Evolutionary conservation across 1,284 basidiomycete species (phyloP), one percentile per base, ranked within the genome.

Genomic region (Pseudomicrostroma phylloplanum): DNA sequence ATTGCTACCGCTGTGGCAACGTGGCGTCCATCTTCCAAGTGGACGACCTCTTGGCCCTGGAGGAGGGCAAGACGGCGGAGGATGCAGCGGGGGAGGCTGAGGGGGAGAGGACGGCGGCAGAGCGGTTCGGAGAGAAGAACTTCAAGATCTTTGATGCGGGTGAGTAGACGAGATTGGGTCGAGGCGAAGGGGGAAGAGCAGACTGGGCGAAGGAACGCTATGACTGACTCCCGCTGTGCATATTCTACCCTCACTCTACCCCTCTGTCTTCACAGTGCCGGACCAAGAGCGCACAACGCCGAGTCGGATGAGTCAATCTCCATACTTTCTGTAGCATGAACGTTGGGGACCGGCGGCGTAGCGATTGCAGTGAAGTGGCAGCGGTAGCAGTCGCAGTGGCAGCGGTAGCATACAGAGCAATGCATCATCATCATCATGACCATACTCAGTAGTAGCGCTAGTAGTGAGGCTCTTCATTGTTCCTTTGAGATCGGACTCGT

Each of bases 141-240:
- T 81, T 81, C 62, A 80, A 79, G 64, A 81, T 81, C 55, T 81
- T 81, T 60, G 77, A 79, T 49, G 80, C 80, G 11, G 78, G 73
- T 75, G 58, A 62, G 69, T 63, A 11, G 26, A n/a, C n/a, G n/a
- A n/a, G n/a, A n/a, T n/a, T n/a, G n/a, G n/a, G n/a, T n/a, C n/a
- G n/a, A n/a, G n/a, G n/a, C n/a, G n/a, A n/a, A n/a, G n/a, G n/a
- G n/a, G n/a, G n/a, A n/a, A n/a, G n/a, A n/a, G n/a, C n/a, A n/a
- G n/a, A n/a, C n/a, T n/a, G n/a, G n/a, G n/a, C 30, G 30, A 36
- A 36, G 30, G 3, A 9, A 36, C 4, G 30, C 30, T 4, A 36
- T 36, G 51, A 19, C 21, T 26, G 13, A 13, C 19, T 19, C 6
- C 4, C 43, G n/a, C n/a, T n/a, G n/a, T 21, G 21, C 4, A 48